Conservation (phyloP, 1,139 yeast genomes). For the Zygoascus hellenicus region DNA sequence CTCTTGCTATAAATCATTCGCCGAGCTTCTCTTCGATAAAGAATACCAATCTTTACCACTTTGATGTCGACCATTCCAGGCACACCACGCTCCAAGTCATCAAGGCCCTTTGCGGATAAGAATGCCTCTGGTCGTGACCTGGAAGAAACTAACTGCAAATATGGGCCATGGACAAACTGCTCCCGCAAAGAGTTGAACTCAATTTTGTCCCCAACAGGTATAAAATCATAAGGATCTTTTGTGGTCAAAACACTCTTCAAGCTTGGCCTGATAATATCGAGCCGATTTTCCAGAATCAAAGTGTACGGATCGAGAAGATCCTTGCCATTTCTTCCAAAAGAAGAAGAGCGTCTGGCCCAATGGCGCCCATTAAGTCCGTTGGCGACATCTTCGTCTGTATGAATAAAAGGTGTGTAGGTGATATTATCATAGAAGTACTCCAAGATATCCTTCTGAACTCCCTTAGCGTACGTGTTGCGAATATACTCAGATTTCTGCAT, state of each 20-base stretch:
- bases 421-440: slow-evolving; percentile 60
- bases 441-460: slow-evolving; percentile 38
- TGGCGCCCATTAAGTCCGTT: neutral
- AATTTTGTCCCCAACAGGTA: slow-evolving; percentile 23
- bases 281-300: slow-evolving; percentile 33
- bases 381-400: slow-evolving; percentile 33
- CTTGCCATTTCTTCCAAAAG: slow-evolving; percentile 28
- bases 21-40: slow-evolving; percentile 35
- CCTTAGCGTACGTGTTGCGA: slow-evolving; percentile 40
- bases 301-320: slow-evolving; percentile 38
- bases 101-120: slow-evolving; percentile 21
- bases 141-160: slow-evolving; percentile 34
- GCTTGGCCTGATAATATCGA: slow-evolving; percentile 35
- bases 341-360: slow-evolving; percentile 21
- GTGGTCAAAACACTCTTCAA: slow-evolving; percentile 24
- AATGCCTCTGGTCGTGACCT: slow-evolving; percentile 37
- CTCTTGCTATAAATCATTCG: slow-evolving; percentile 31
- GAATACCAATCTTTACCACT: slow-evolving; percentile 37
- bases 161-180: slow-evolving; percentile 32
- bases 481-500: slow-evolving; percentile 59
- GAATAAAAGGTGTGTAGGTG: slow-evolving; percentile 48
- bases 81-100: slow-evolving; percentile 27
- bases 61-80: slow-evolving; percentile 39
- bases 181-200: slow-evolving; percentile 28
- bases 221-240: slow-evolving; percentile 31